Conservation (phyloP, 345 rosid genomes). For the Camelina neglecta region DNA sequence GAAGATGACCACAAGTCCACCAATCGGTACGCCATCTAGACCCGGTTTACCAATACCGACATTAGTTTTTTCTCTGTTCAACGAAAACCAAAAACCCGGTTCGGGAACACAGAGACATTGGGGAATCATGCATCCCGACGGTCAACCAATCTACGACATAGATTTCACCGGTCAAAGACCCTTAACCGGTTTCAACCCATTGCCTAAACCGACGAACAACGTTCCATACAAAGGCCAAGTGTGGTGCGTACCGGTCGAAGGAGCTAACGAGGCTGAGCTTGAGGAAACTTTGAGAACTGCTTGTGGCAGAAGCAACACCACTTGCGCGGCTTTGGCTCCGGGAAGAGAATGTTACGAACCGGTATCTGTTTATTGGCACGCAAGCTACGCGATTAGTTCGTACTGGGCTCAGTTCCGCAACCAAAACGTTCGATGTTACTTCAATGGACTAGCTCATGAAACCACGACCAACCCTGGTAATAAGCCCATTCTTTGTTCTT, state of each 20-base stretch:
- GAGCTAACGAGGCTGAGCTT: conserved; percentile 47
- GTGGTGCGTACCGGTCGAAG: conserved; percentile 71
- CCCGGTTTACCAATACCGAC: conserved; percentile 67
- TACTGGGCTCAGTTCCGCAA: conserved; percentile 69
- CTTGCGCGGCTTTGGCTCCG: conserved; percentile 60
- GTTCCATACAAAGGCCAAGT: conserved; percentile 60
- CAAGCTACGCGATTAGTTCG: conserved; percentile 77
- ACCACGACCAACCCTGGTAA: conserved; percentile 66
- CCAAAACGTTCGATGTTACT: conserved; percentile 62
- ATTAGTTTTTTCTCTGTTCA: conserved; percentile 63
- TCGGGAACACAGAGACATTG: conserved; percentile 79
- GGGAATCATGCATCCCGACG: conserved; percentile 65
- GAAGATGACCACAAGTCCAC: conserved; percentile 52
- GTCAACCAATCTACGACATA: conserved; percentile 55
- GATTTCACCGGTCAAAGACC: conserved; percentile 59
- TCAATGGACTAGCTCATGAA: conserved; percentile 72
- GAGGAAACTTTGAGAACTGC: conserved; percentile 48
- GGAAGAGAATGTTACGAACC: conserved; percentile 76
- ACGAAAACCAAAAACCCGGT: conserved; percentile 72
- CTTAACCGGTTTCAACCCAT: conserved; percentile 44
- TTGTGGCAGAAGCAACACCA: conserved; percentile 56
- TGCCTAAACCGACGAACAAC: conserved; percentile 61
- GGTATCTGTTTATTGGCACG: conserved; percentile 55
- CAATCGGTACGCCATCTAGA: conserved; percentile 75
- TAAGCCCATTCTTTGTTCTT: conserved; percentile 34